Base-by-base conservation (phyloP, 2,329 filamentous ascomycete genomes). In the Tolypocladium ovalisporum region DNA sequence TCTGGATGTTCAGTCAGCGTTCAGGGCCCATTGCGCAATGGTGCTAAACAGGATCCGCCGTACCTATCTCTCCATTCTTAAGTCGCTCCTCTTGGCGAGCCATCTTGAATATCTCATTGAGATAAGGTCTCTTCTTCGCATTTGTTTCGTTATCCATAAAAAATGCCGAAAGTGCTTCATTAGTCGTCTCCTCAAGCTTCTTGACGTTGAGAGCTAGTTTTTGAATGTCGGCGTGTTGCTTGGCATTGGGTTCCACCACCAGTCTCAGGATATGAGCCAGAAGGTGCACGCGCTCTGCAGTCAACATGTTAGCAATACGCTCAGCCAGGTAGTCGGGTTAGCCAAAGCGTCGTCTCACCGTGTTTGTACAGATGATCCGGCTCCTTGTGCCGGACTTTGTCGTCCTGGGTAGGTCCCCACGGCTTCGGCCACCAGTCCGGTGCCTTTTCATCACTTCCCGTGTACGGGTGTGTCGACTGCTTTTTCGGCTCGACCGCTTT, bases 401-500 rank as follows among this genome's bases (percentile, higher is more conserved):
- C 76, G 39, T 79, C 74, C 57, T 78, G 76, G 0, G 75, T 74
- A 1, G 70, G 65, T 0, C 80, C 75, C 77, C 79, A 78, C 8
- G 76, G 72, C 65, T 79, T 76, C 2, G 85, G 85, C 85, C 85
- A 88, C 85, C 85, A 88, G 55, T 80, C 79, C 0, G 85, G 83
- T 1, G 80, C 80, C 62, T 82, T 84, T 36, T 79, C 79, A 52
- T 85, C 79, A 36, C 79, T 81, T n/a, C 78, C 77, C 1, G 84
- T 87, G 65, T 91, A 91, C 0, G 88, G 87, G 63, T 88, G 84
- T 22, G 82, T 86, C 0, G 85, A 86, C 69, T 90, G 87, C 69
- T 91, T 91, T 71, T 88, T 89, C 0, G 88, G 88, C 63, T 88
- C 86, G 2, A 90, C 82, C 1, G 83, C 78, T 66, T 89, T 89